Evolutionary conservation across 768 basidiomycete species (phyloP).

Genomic region (Amyloporia xantha): DNA sequence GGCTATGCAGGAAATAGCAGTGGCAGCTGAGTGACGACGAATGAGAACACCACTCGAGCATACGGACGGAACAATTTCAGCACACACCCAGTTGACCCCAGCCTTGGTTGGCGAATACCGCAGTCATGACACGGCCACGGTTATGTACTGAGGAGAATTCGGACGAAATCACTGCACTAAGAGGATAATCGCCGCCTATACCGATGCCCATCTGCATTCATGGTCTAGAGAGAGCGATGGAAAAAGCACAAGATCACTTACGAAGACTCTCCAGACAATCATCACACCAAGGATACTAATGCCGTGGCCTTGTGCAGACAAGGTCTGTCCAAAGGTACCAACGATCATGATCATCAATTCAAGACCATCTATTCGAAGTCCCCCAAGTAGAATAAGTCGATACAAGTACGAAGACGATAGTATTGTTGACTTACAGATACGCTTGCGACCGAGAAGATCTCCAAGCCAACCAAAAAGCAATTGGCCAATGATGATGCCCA

Average conservation of each 20-base stretch:
- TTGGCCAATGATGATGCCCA: conserved; percentile 36
- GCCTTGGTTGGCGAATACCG: conserved; percentile 40
- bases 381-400: neutral
- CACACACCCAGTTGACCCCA: conserved; percentile 35
- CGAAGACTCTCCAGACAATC: conserved; percentile 40
- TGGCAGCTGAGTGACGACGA: conserved; percentile 46
- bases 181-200: conserved; percentile 43
- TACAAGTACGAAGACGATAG: neutral
- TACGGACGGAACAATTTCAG: neutral
- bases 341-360: conserved; percentile 35
- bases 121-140: conserved; percentile 43
- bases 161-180: conserved; percentile 40
- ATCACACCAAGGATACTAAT: conserved; percentile 37
- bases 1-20: conserved; percentile 61
- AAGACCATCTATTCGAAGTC: conserved; percentile 33
- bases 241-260: conserved; percentile 15
- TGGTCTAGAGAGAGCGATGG: neutral
- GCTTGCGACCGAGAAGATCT: conserved; percentile 36
- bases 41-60: conserved; percentile 1
- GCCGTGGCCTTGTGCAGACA: conserved; percentile 31
- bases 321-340: conserved; percentile 32
- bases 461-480: conserved; percentile 41
- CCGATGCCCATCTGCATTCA: conserved; percentile 28
- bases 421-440: conserved; percentile 25
- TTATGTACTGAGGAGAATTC: conserved; percentile 42